Evolutionary conservation across 164 flowering plant genomes (phyloP).

Genomic region (Stephania cephalantha): DNA sequence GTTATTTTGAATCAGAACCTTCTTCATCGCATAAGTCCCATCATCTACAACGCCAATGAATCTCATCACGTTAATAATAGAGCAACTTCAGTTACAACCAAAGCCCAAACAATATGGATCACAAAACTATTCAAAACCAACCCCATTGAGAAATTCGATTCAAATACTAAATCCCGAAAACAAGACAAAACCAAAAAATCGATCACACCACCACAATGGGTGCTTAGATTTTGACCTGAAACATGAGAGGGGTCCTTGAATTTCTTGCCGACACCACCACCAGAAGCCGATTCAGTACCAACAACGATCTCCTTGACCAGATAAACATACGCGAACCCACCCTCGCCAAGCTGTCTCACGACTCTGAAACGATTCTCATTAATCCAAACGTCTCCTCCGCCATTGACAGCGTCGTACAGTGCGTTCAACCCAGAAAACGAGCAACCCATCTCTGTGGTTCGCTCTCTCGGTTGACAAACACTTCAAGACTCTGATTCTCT

Average conservation of each 20-base stretch:
- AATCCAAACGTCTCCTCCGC: constrained; percentile 99
- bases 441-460: constrained; percentile 61
- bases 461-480: constrained; percentile 2
- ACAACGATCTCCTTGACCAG: constrained; percentile 63
- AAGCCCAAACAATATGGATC: constrained; percentile 1
- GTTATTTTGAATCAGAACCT: constrained; percentile 73
- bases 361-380: constrained; percentile 88
- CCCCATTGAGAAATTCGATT: too few species aligned
- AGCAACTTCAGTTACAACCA: neutral
- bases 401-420: constrained; percentile 78
- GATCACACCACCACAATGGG: too few species aligned
- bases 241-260: constrained; percentile 69
- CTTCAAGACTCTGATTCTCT: neutral
- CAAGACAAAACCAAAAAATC: neutral
- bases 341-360: constrained; percentile 89
- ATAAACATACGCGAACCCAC: constrained; percentile 82
- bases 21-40: constrained; percentile 94
- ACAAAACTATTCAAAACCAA: neutral
- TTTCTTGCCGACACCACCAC: constrained; percentile 44
- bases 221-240: constrained; percentile 41
- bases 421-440: constrained; percentile 94
- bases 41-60: constrained; percentile 45
- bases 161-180: neutral
- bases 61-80: neutral
- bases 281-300: constrained; percentile 33